A percentile compares a stretch with the other conserved stretches of the same genome.
phyloP scores from a whole-genome alignment of 2,329 filamentous ascomycete genomes.

The Nothomitra cinnamomea region DNA sequence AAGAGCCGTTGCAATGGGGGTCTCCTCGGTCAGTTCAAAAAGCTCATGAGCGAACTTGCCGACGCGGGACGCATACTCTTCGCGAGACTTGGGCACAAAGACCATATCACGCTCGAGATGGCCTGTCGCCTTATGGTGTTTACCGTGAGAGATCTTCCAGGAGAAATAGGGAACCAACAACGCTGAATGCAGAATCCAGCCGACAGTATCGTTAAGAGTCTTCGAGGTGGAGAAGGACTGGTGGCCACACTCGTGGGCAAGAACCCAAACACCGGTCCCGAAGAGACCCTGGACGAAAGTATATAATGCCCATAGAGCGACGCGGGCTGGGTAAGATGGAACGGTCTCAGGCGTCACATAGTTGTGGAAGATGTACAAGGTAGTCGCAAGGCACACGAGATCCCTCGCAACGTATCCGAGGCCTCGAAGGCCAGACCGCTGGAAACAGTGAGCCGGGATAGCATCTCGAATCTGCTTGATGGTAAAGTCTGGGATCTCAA shows the following conservation, averaged over 20 bases:
- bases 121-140: conserved; percentile 98
- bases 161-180: conserved; percentile 95
- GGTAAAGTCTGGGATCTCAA: conserved; percentile 84
- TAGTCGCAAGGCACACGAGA: conserved; percentile 49
- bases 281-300: conserved; percentile 82
- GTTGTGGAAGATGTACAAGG: conserved; percentile 79
- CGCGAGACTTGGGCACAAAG: conserved; percentile 83
- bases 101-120: conserved; percentile 98
- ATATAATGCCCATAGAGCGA: conserved; percentile 46
- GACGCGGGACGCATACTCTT: conserved; percentile 59
- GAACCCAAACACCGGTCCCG: conserved; percentile 85
- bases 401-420: conserved; percentile 77
- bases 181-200: conserved; percentile 77
- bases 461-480: conserved; percentile 96
- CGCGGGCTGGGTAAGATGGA: conserved; percentile 49
- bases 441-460: conserved; percentile 93
- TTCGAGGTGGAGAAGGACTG: conserved; percentile 91
- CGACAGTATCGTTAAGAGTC: conserved; percentile 76
- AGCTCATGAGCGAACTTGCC: conserved; percentile 67
- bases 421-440: conserved; percentile 62
- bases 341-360: conserved; percentile 75
- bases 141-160: conserved; percentile 98
- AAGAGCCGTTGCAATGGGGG: conserved; percentile 62
- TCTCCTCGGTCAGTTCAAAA: conserved; percentile 82
- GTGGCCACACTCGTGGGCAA: conserved; percentile 96